Evolutionary conservation across 2,329 filamentous ascomycete species (phyloP).

Genomic region (Aureobasidium sp.): DNA sequence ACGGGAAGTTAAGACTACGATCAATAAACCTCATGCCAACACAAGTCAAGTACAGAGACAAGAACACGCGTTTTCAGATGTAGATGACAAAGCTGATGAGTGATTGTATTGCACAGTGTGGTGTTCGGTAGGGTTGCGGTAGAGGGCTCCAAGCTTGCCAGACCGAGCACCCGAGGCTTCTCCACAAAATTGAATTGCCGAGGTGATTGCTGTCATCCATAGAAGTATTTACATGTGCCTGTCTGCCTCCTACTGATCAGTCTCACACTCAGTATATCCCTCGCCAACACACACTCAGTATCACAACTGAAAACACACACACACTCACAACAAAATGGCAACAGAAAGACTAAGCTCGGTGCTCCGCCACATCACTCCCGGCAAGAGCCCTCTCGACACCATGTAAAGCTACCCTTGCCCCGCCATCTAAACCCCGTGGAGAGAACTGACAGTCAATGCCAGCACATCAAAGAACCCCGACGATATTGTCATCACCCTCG

Average conservation of each 20-base stretch:
- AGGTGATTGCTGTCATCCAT: background rate
- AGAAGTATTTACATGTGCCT: conserved; percentile 1
- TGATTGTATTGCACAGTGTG: too few species aligned
- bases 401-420: conserved; percentile 56
- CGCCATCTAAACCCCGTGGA: conserved; percentile 41
- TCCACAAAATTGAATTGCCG: background rate
- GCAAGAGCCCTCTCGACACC: conserved; percentile 57
- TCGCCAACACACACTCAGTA: background rate
- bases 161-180: conserved; percentile 3
- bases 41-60: too few species aligned
- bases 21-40: too few species aligned
- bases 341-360: conserved; percentile 80
- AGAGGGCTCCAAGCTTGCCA: background rate
- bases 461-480: conserved; percentile 90
- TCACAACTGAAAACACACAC: background rate
- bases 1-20: too few species aligned
- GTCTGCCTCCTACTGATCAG: background rate
- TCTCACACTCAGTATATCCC: background rate
- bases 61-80: too few species aligned
- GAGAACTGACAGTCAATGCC: conserved; percentile 13
- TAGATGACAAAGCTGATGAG: too few species aligned
- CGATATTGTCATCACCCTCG: conserved; percentile 92
- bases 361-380: conserved; percentile 72
- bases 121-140: background rate
- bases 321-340: conserved; percentile 49